phyloP scores from a whole-genome alignment of 2,329 filamentous ascomycete species.

The Helotiales sp. region DNA sequence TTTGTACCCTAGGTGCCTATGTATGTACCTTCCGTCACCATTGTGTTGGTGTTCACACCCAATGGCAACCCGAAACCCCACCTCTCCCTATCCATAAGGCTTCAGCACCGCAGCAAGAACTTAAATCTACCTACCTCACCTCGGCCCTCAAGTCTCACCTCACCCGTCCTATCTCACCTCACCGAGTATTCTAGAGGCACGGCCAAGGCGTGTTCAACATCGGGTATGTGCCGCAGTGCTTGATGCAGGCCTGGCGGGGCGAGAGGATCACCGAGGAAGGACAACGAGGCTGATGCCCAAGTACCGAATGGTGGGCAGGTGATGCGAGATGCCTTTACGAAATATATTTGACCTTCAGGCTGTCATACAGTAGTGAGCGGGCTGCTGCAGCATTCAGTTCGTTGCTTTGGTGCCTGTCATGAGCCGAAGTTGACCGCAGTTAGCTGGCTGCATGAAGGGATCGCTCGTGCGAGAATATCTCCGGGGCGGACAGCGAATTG shows the following conservation, averaged over 20 bases:
- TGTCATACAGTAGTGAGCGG: conserved; percentile 4
- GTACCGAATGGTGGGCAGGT: not conserved
- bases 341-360: not conserved
- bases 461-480: not conserved
- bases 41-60: conserved; percentile 9
- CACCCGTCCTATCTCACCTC: not conserved
- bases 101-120: not conserved
- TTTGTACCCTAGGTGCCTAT: not conserved
- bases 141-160: not conserved
- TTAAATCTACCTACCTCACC: not conserved
- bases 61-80: conserved; percentile 9
- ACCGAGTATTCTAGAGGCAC: not conserved
- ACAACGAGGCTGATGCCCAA: conserved; percentile 1
- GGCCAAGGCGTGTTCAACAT: not conserved
- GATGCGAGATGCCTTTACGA: not conserved
- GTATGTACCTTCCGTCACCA: conserved; percentile 3
- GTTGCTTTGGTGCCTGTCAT: not conserved
- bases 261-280: not conserved
- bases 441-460: not conserved
- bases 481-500: not conserved
- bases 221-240: not conserved
- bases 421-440: not conserved
- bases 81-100: conserved; percentile 2
- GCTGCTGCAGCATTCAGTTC: not conserved
- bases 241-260: conserved; percentile 1